phyloP scores from a whole-genome alignment of 2,329 filamentous ascomycete species.

The Pseudogymnoascus sp. region DNA sequence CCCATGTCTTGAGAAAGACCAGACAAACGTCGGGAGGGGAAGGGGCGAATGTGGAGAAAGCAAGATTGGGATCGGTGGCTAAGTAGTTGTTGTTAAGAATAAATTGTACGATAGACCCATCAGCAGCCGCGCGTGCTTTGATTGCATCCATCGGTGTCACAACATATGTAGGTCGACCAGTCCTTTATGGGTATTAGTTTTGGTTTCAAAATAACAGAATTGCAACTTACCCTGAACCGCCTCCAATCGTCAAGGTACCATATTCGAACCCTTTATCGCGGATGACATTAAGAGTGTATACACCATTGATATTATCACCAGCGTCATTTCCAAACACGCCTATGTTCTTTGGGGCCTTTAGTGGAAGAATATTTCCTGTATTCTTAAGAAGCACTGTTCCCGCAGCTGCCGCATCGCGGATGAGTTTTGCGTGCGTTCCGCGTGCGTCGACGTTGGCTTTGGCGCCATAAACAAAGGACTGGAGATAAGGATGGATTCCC shows the following conservation, averaged over 20 bases:
- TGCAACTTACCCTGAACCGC: constrained; percentile 19
- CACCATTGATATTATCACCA: constrained; percentile 34
- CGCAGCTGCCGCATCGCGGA: constrained; percentile 53
- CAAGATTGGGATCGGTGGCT: neutral
- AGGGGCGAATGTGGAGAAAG: constrained; percentile 15
- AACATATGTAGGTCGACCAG: constrained; percentile 56
- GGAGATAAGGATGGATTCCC: neutral
- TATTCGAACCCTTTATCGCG: constrained; percentile 13
- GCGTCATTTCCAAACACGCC: constrained; percentile 46
- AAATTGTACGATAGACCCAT: constrained; percentile 18
- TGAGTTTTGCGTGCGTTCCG: constrained; percentile 47
- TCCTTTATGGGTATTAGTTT: constrained; percentile 17
- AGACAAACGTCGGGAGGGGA: constrained; percentile 35
- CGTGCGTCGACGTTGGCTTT: constrained; percentile 46
- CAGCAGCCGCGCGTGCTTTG: constrained; percentile 22
- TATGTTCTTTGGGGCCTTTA: constrained; percentile 41
- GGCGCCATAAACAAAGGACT: constrained; percentile 19
- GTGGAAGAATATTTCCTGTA: constrained; percentile 41
- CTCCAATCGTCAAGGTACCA: constrained; percentile 22
- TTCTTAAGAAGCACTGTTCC: constrained; percentile 62
- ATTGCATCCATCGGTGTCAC: constrained; percentile 55
- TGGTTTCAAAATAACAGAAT: neutral
- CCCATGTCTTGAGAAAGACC: constrained; percentile 61
- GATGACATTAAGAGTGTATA: neutral
- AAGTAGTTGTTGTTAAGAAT: constrained; percentile 17